These are phyloP conservation scores for Colletotrichum neosansevieriae DNA, from an alignment of 2,329 filamentous ascomycete species.

Conservation along the genomic window DNA sequence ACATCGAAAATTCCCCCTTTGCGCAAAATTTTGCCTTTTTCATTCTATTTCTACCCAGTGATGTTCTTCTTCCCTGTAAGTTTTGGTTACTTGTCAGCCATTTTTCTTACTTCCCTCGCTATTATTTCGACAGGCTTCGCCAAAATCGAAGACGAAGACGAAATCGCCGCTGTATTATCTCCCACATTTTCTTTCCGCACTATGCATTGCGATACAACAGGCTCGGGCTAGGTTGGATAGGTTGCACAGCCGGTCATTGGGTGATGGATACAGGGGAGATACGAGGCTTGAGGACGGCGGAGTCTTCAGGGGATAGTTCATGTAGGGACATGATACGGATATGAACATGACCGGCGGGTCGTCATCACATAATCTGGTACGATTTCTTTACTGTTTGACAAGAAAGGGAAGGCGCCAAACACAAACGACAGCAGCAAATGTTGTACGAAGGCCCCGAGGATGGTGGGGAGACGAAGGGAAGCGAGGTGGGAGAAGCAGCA, in stretches of 20 bases:
- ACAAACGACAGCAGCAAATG: slow-evolving; percentile 1
- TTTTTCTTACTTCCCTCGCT: slow-evolving; percentile 40
- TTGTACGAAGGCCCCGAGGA: slow-evolving; percentile 17
- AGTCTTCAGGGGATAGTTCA: slow-evolving; percentile 4
- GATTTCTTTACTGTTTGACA: slow-evolving; percentile 3
- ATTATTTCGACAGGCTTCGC: slow-evolving; percentile 24
- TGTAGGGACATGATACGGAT: not conserved
- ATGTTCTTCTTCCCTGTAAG: slow-evolving; percentile 6
- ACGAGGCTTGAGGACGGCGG: not conserved
- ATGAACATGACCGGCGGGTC: not conserved
- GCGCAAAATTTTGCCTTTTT: not conserved
- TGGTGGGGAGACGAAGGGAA: slow-evolving; percentile 22
- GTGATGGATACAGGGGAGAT: not conserved
- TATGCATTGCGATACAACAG: slow-evolving; percentile 25
- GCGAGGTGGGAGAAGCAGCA: slow-evolving; percentile 20
- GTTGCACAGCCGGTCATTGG: slow-evolving; percentile 15
- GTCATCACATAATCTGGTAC: slow-evolving; percentile 7
- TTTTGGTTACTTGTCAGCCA: slow-evolving; percentile 36
- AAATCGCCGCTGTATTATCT: slow-evolving; percentile 29
- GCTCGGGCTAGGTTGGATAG: not conserved
- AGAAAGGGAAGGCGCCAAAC: slow-evolving; percentile 11
- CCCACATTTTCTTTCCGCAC: slow-evolving; percentile 7
- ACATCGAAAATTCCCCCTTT: slow-evolving; percentile 37
- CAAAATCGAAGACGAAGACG: not conserved
- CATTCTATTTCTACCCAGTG: no score